Percentiles rank a stretch among this genome's conserved stretches.
Conservation (phyloP, 176 grass and related monocot genomes). For the Zoysia pacifica region DNA sequence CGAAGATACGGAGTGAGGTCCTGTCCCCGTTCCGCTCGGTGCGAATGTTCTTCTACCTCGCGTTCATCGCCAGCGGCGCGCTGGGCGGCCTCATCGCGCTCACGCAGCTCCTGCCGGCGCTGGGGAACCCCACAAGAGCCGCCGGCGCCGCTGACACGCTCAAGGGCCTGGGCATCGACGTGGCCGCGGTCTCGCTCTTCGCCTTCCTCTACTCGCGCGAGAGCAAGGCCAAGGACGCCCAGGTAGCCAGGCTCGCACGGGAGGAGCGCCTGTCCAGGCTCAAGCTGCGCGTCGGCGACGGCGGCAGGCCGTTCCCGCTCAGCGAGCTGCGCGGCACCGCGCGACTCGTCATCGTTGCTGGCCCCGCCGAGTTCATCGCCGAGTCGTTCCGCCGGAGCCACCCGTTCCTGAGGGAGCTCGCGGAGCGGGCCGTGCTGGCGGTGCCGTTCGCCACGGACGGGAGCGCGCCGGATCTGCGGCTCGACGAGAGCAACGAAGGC, state of each 20-base stretch:
- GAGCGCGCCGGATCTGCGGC: constrained; percentile 42
- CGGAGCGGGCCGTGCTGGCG: constrained; percentile 79
- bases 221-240: constrained; percentile 69
- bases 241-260: constrained; percentile 76
- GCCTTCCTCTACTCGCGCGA: constrained; percentile 87
- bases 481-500: constrained; percentile 22
- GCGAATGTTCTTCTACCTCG: constrained; percentile 98
- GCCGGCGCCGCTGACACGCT: constrained; percentile 45
- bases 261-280: constrained; percentile 85
- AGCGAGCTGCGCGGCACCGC: constrained; percentile 73
- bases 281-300: constrained; percentile 56
- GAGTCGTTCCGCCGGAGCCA: constrained; percentile 79
- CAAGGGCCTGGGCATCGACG: constrained; percentile 82
- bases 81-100: constrained; percentile 76
- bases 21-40: constrained; percentile 78
- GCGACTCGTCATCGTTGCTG: constrained; percentile 81
- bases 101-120: constrained; percentile 60
- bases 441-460: constrained; percentile 80
- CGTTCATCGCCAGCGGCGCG: constrained; percentile 75
- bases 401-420: constrained; percentile 57
- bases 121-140: constrained; percentile 49
- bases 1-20: constrained; percentile 90
- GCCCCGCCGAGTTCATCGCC: constrained; percentile 62
- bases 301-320: constrained; percentile 46
- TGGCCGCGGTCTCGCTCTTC: constrained; percentile 67